Percentiles rank a stretch among this genome's conserved stretches.
phyloP scores from a whole-genome alignment of 306 rosid genomes.

The Vigna nakashimae region DNA sequence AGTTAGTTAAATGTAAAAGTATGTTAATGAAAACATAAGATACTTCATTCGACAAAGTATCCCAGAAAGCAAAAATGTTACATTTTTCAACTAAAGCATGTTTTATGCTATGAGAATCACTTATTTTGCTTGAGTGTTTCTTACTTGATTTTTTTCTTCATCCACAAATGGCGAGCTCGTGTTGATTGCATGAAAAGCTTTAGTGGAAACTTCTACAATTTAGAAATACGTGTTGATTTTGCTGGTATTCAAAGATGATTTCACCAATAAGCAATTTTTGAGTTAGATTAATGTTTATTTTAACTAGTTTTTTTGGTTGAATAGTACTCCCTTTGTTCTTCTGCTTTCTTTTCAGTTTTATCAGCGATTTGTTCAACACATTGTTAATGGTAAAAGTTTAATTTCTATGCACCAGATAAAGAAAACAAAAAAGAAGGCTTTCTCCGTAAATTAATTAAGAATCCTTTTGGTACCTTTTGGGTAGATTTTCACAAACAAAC shows the following conservation, averaged over 20 bases:
- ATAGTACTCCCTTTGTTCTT: background rate
- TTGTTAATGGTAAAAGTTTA: too few relatives aligned
- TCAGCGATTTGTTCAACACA: too few relatives aligned
- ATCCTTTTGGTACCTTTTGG: too few relatives aligned
- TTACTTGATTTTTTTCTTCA: background rate
- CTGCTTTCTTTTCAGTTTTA: too few relatives aligned
- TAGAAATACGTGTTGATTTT: constrained; percentile 68
- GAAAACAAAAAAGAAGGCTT: too few relatives aligned
- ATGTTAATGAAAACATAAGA: background rate
- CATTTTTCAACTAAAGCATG: background rate
- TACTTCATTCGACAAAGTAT: background rate
- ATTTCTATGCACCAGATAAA: too few relatives aligned
- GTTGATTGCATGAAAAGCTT: constrained; percentile 66
- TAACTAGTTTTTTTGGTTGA: background rate
- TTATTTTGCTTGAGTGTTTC: constrained; percentile 38
- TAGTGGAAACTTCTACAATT: constrained; percentile 58
- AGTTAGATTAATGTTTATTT: constrained; percentile 25
- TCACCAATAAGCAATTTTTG: constrained; percentile 42
- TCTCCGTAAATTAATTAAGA: too few relatives aligned
- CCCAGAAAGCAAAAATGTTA: too few relatives aligned
- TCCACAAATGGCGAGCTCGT: constrained; percentile 90
- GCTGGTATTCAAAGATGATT: constrained; percentile 80
- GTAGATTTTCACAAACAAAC: too few relatives aligned
- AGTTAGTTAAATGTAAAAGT: background rate
- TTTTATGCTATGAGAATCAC: background rate